Percentiles rank a stretch among this genome's conserved stretches.
Evolutionary conservation across 2,329 filamentous ascomycete species (phyloP).

Genomic region (Calonectria honghensis): DNA sequence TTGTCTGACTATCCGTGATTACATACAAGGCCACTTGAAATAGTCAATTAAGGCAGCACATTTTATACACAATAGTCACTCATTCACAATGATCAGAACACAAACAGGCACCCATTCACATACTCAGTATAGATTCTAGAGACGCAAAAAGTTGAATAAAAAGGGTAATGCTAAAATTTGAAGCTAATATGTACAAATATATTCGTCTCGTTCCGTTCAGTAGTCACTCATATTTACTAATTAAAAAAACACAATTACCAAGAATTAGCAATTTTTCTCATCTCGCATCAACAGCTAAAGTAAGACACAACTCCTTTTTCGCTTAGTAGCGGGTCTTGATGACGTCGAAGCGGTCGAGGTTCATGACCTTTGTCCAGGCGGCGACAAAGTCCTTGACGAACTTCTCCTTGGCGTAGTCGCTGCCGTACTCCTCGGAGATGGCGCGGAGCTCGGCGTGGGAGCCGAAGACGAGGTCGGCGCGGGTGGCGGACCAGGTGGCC

Average conservation of each 20-base stretch:
- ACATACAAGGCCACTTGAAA: background rate
- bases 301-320: too few relatives aligned
- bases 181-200: slow-evolving; percentile 14
- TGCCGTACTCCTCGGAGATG: slow-evolving; percentile 81
- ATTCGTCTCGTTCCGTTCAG: slow-evolving; percentile 6
- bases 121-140: background rate
- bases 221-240: slow-evolving; percentile 16
- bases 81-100: too few relatives aligned
- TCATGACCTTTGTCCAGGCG: slow-evolving; percentile 85
- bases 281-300: too few relatives aligned
- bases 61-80: background rate
- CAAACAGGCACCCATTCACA: too few relatives aligned
- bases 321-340: slow-evolving; percentile 18
- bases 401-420: slow-evolving; percentile 75
- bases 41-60: background rate
- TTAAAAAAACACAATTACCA: background rate
- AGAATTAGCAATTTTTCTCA: background rate
- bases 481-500: slow-evolving; percentile 69
- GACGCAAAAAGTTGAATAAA: slow-evolving; percentile 16
- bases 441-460: slow-evolving; percentile 85
- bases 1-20: too few relatives aligned
- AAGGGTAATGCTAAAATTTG: background rate
- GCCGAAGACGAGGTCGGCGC: slow-evolving; percentile 82
- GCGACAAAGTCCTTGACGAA: slow-evolving; percentile 83
- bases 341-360: slow-evolving; percentile 80